Conservation (phyloP, 2,329 filamentous ascomycete genomes). For the Cephalotrichum gorgonifer region DNA sequence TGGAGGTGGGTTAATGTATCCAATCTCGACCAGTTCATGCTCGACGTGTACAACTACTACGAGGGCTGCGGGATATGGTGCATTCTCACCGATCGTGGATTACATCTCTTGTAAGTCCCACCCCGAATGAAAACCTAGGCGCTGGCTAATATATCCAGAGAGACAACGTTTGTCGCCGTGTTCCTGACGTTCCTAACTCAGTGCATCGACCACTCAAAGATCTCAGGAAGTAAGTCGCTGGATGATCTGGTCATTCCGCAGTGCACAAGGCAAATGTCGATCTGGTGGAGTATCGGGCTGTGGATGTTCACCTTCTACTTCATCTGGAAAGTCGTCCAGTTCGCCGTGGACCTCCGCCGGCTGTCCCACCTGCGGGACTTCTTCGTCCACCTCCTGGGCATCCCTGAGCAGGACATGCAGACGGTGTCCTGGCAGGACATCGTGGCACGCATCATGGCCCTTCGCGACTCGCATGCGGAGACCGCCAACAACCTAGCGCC, state of each 20-base stretch:
- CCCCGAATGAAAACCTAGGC: neutral
- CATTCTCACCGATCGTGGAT: constrained; percentile 60
- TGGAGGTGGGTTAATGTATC: constrained; percentile 91
- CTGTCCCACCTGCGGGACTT: constrained; percentile 75
- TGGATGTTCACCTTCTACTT: constrained; percentile 85
- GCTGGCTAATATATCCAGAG: constrained; percentile 31
- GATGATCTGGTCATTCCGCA: constrained; percentile 52
- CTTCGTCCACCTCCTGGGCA: constrained; percentile 70
- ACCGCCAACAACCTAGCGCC: constrained; percentile 51
- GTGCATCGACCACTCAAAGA: constrained; percentile 70
- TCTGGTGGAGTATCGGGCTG: constrained; percentile 64
- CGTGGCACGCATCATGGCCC: constrained; percentile 71
- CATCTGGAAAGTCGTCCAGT: constrained; percentile 68
- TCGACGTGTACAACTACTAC: constrained; percentile 79
- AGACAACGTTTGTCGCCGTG: constrained; percentile 70
- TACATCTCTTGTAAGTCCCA: constrained; percentile 60
- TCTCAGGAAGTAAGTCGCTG: constrained; percentile 53
- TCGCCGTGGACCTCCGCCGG: constrained; percentile 61
- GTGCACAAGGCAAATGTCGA: constrained; percentile 68
- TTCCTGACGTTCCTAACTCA: constrained; percentile 77
- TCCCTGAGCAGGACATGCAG: constrained; percentile 78
- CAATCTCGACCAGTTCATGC: constrained; percentile 80
- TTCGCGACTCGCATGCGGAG: constrained; percentile 78
- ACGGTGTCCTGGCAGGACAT: constrained; percentile 91
- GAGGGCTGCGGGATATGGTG: constrained; percentile 75